A percentile compares a stretch with the other conserved stretches of the same genome.
These are phyloP conservation scores for Capronia coronata DNA, from an alignment of 2,329 filamentous ascomycete genomes.

Conservation along the genomic window DNA sequence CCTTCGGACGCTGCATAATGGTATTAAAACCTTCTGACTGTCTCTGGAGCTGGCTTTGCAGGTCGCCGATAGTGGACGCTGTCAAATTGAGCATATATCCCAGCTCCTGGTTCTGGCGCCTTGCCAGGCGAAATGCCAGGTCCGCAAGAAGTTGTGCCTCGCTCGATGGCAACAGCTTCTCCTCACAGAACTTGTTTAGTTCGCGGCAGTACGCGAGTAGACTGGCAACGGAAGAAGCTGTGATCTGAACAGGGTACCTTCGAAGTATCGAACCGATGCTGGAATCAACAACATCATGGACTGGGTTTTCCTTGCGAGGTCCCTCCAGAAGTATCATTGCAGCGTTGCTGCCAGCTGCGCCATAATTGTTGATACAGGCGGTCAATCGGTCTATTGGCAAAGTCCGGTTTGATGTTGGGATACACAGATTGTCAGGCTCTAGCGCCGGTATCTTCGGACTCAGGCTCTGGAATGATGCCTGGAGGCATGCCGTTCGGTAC, in stretches of 20 bases:
- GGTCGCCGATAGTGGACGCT: too few species aligned
- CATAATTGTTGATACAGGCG: slow-evolving; percentile 57
- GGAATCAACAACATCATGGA: not conserved
- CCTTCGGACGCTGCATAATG: too few species aligned
- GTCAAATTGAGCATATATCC: too few species aligned
- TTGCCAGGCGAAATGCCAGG: too few species aligned
- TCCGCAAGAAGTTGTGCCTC: too few species aligned
- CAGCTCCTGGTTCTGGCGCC: too few species aligned
- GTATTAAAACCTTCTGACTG: too few species aligned
- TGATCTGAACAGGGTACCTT: not conserved
- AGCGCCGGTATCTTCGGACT: slow-evolving; percentile 45
- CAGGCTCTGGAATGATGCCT: slow-evolving; percentile 28
- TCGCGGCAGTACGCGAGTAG: too few species aligned
- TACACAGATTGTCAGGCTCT: slow-evolving; percentile 38
- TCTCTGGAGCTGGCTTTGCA: too few species aligned
- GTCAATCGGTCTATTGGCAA: slow-evolving; percentile 36
- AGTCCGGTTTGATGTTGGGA: slow-evolving; percentile 35
- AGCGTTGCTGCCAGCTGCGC: slow-evolving; percentile 64
- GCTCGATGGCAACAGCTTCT: too few species aligned
- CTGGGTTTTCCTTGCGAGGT: not conserved
- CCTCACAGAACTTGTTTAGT: too few species aligned
- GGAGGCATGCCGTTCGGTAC: slow-evolving; percentile 13
- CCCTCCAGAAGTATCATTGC: slow-evolving; percentile 39
- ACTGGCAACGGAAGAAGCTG: not conserved
- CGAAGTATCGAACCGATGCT: not conserved